These are phyloP conservation scores for Arachis monticola DNA, from an alignment of 331 rosid genomes.

Conservation along the genomic window DNA sequence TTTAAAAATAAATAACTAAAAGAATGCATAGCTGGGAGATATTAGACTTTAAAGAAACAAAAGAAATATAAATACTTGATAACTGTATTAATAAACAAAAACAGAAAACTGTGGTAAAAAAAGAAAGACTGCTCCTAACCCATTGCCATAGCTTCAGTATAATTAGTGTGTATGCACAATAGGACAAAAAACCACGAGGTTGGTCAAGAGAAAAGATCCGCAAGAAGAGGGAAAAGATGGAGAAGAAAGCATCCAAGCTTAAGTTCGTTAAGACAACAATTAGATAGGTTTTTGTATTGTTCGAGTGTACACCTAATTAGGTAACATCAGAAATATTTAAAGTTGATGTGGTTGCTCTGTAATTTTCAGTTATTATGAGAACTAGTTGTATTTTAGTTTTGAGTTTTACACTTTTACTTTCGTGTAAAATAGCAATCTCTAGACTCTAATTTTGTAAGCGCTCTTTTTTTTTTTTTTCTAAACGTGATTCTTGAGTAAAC, in stretches of 20 bases:
- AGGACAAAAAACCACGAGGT: too few relatives aligned
- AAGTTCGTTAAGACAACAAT: constrained; percentile 78
- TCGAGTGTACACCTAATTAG: constrained; percentile 21
- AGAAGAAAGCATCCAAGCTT: constrained; percentile 82
- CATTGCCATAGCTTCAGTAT: too few relatives aligned
- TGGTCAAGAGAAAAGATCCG: constrained; percentile 63
- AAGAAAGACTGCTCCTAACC: too few relatives aligned
- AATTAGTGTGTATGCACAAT: too few relatives aligned
- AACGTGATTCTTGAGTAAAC: too few relatives aligned
- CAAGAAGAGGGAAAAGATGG: constrained; percentile 95
- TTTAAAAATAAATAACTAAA: too few relatives aligned
- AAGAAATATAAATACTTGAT: too few relatives aligned
- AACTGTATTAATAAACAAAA: too few relatives aligned
- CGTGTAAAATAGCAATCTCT: constrained; percentile 13
- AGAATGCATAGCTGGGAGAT: too few relatives aligned
- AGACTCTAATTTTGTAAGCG: neutral
- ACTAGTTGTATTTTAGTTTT: constrained; percentile 5
- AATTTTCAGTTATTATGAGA: neutral
- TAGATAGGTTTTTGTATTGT: constrained; percentile 48
- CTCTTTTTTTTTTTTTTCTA: neutral
- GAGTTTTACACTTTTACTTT: neutral
- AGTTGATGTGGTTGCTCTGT: constrained; percentile 11
- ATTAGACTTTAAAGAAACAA: too few relatives aligned
- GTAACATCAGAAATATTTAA: constrained; percentile 14
- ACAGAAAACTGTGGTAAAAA: too few relatives aligned